These are phyloP conservation scores for Kodamaea restingae DNA, from an alignment of 805 yeast species.

Conservation along the genomic window DNA sequence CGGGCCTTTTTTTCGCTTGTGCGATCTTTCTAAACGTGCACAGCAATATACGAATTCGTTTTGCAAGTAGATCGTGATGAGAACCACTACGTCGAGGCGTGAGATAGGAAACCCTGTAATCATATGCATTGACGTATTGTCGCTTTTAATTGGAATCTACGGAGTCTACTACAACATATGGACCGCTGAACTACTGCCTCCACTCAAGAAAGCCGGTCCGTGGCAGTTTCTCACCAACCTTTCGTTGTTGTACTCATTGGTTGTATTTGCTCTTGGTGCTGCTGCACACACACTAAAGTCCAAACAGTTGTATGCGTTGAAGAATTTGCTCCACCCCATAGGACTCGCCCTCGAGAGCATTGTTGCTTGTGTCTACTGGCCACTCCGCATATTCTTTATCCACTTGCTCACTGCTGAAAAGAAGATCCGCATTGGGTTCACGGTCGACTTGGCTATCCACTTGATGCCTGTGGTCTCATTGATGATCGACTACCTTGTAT, in stretches of 20 bases:
- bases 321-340: constrained; percentile 47
- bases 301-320: constrained; percentile 24
- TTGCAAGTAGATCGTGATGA: too few relatives aligned
- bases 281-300: constrained; percentile 30
- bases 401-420: constrained; percentile 42
- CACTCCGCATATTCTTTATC: constrained; percentile 50
- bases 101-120: constrained; percentile 29
- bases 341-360: constrained; percentile 57
- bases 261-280: constrained; percentile 21
- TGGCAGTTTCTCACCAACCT: constrained; percentile 67
- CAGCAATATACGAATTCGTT: too few relatives aligned
- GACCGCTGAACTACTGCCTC: constrained; percentile 42
- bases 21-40: neutral
- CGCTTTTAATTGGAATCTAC: constrained; percentile 25
- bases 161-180: constrained; percentile 22
- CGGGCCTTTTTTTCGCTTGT: too few relatives aligned
- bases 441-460: constrained; percentile 57
- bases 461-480: constrained; percentile 54
- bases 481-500: constrained; percentile 49
- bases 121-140: constrained; percentile 20
- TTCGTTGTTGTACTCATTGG: constrained; percentile 13
- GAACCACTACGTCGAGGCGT: constrained; percentile 14
- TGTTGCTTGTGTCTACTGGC: constrained; percentile 69
- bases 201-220: constrained; percentile 56
- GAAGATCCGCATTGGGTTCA: constrained; percentile 40